Evolutionary conservation across 352 stramenopile species (phyloP), one percentile per base, ranked within the genome.

Genomic region (Phytopythium helicoides): DNA sequence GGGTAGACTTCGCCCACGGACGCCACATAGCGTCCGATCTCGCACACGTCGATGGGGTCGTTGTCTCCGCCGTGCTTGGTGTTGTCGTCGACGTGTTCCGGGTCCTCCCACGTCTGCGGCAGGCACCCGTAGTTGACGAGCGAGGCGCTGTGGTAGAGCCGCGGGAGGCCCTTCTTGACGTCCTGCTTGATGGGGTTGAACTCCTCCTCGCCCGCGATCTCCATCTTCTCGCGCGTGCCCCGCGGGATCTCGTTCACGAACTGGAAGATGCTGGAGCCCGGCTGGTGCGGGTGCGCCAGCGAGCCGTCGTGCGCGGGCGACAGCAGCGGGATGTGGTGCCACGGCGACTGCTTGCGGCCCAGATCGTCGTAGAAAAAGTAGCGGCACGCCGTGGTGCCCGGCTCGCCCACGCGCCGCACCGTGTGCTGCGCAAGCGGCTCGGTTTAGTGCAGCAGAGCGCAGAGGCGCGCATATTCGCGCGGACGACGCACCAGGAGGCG

Each of bases 31-130:
- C 70, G 88, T 45, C 97, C 97, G 66, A 99, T 98, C 76, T 99
- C 97, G 35, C 64, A 98, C 36, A 99, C 96, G 80, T 99, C 97
- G 46, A 99, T 94, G 12, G 97, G 97, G 86, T 99, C 97, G 64
- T 99, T 96, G 71, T 99, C 97, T 22, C 97, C 85, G 22, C 83
- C 80, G 55, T 76, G 88, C 45, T 94, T 92, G 34, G 98, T 93
- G 58, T 88, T 76, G 3, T 86, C 84, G 66, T 99, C 93, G 49
- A 99, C 81, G 46, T 97, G 84, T 47, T 93, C 93, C 6, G 97
- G 97, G 68, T 99, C 96, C 71, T 99, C 97, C 97, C 97, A 99
- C 3, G 97, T 99, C 74, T 99, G 97, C 40, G 97, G 97, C 53
- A 99, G 66, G 59, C 88, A 98, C 51, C 97, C 97, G 63, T 99